Evolutionary conservation across 306 rosid species (phyloP), one percentile per base, ranked within the genome.

Genomic region (Abrus precatorius): DNA sequence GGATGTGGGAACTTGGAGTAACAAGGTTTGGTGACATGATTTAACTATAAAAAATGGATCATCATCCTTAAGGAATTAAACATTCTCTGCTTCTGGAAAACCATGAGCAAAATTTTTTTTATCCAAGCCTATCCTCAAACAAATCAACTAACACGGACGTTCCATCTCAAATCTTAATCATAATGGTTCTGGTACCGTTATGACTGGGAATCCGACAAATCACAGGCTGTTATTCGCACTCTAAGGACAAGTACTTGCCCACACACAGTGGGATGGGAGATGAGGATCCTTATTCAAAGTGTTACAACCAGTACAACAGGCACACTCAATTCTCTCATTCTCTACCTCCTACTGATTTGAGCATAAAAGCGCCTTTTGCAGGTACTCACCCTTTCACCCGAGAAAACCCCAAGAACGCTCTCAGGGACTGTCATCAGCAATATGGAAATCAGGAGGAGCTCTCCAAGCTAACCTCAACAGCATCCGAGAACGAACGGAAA

Each of bases 31-130:
- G 10, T 9, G 40, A 67, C 56, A 41, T 3, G 28, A 74, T 49
- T 67, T 79, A 13, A n/a, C 61, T 34, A 52, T 41, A 0, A 0
- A 44, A 77, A 67, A 27, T 40, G 65, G 43, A 34, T 32, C 10
- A 48, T 38, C 74, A 43, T 77, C 74, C 44, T 81, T 43, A 65
- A 65, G 41, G 49, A 44, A n/a, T 5, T 72, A 76, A 66, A 38
- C 56, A 48, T 41, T 60, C n/a, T 38, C 45, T 45, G 78, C 61
- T 10, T 43, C 68, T 10, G 40, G 59, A 72, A 63, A 62, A 53
- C 44, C 49, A 57, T 36, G 29, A 47, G 45, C 65, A 65, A 30
- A 2, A 6, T 9, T 1, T 6, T 9, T 64, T 6, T 41, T 1
- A 28, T 20, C 49, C 34, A 12, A 34, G 54, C 8, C 66, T 36